Conservation (phyloP, 179 eudicot genomes). For the Amaranthus tricolor region DNA sequence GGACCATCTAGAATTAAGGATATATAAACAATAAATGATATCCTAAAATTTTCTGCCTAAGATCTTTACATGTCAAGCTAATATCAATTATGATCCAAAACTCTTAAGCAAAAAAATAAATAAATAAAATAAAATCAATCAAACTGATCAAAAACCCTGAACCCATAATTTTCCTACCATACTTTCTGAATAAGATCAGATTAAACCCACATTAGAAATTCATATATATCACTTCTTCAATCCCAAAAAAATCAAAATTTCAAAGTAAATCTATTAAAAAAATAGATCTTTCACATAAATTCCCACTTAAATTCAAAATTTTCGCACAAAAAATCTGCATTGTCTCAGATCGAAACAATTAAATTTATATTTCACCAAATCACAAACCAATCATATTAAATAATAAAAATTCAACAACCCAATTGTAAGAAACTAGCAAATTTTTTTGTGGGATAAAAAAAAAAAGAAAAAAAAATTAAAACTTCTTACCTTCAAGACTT, state of each 20-base stretch:
- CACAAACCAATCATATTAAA: neutral
- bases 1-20: too few species aligned
- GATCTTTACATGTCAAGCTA: too few species aligned
- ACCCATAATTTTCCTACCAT: slow-evolving; percentile 13
- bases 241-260: neutral
- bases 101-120: neutral
- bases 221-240: neutral
- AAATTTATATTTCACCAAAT: neutral
- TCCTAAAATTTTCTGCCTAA: too few species aligned
- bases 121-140: too few species aligned
- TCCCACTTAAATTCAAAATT: neutral
- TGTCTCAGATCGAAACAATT: slow-evolving; percentile 30
- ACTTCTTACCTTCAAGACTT: slow-evolving; percentile 31
- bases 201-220: neutral
- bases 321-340: slow-evolving; percentile 13
- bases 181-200: slow-evolving; percentile 1
- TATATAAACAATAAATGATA: too few species aligned
- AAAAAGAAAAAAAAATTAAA: neutral
- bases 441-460: neutral
- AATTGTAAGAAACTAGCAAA: neutral
- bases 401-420: neutral
- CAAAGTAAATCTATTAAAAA: too few species aligned
- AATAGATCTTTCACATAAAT: slow-evolving; percentile 21
- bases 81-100: slow-evolving; percentile 20
- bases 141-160: slow-evolving; percentile 31